Evolutionary conservation across 345 rosid species (phyloP).

Genomic region (Firmiana major): DNA sequence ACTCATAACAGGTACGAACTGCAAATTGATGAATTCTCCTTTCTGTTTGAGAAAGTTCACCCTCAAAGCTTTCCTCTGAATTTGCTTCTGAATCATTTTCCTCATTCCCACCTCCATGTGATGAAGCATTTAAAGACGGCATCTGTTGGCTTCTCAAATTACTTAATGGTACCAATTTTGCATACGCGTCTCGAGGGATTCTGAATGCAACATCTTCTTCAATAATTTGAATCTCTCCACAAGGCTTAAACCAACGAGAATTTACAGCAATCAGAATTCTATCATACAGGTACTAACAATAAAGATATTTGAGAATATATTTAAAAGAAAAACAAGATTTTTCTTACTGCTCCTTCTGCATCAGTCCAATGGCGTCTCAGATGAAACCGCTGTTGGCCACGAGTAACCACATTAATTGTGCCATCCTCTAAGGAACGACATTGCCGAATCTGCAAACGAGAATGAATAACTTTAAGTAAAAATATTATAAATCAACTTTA

Average conservation of each 20-base stretch:
- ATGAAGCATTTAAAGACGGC: constrained; percentile 35
- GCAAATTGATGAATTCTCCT: constrained; percentile 65
- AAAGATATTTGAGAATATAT: background rate
- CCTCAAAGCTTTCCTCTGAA: constrained; percentile 80
- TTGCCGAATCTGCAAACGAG: constrained; percentile 68
- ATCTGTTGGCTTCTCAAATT: constrained; percentile 26
- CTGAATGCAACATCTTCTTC: constrained; percentile 82
- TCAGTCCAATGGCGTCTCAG: constrained; percentile 76
- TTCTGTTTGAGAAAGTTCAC: constrained; percentile 68
- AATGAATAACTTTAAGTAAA: background rate
- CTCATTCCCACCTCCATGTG: constrained; percentile 30
- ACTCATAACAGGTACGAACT: constrained; percentile 32
- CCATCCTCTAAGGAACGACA: constrained; percentile 80
- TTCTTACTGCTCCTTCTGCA: constrained; percentile 82
- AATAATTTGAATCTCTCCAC: constrained; percentile 82
- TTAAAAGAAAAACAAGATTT: background rate
- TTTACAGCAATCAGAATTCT: constrained; percentile 17
- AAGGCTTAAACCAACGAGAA: constrained; percentile 43
- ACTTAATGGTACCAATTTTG: constrained; percentile 47
- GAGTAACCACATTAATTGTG: constrained; percentile 80
- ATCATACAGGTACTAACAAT: background rate
- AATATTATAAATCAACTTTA: background rate
- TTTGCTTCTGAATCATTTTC: constrained; percentile 49
- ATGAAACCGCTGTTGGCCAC: constrained; percentile 86
- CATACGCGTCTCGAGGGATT: constrained; percentile 72